Conservation (phyloP, 306 rosid species). For the Mimosa bimucronata region DNA sequence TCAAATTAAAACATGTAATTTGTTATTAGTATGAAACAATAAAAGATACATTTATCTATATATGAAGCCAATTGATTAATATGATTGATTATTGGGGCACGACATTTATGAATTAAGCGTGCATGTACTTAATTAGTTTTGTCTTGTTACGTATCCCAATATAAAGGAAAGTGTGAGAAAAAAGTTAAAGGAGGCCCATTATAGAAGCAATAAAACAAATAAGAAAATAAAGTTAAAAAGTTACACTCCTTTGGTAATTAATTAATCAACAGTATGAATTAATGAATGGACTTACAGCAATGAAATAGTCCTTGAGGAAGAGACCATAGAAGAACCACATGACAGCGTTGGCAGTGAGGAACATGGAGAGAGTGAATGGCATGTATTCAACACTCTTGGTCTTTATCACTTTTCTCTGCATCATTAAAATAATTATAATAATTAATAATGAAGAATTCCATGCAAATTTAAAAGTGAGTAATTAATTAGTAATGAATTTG, state of each 20-base stretch:
- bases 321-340: slow-evolving; percentile 96
- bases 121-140: slow-evolving; percentile 21
- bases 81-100: not conserved
- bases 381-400: slow-evolving; percentile 86
- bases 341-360: slow-evolving; percentile 75
- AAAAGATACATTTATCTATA: not conserved
- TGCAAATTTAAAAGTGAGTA: not conserved
- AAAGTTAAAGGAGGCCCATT: not conserved
- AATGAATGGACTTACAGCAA: slow-evolving; percentile 64
- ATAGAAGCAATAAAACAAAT: not conserved
- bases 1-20: not conserved
- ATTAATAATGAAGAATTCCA: not conserved
- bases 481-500: not conserved
- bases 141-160: not conserved
- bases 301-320: slow-evolving; percentile 72
- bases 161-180: not conserved
- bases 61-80: not conserved
- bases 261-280: not conserved
- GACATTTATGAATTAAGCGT: not conserved
- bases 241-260: not conserved
- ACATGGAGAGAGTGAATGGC: slow-evolving; percentile 85
- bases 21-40: not conserved
- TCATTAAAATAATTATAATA: not conserved
- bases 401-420: slow-evolving; percentile 71
- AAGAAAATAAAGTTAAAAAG: not conserved